Evolutionary conservation across 768 basidiomycete species (phyloP).

Genomic region (Kwoniella sp.): DNA sequence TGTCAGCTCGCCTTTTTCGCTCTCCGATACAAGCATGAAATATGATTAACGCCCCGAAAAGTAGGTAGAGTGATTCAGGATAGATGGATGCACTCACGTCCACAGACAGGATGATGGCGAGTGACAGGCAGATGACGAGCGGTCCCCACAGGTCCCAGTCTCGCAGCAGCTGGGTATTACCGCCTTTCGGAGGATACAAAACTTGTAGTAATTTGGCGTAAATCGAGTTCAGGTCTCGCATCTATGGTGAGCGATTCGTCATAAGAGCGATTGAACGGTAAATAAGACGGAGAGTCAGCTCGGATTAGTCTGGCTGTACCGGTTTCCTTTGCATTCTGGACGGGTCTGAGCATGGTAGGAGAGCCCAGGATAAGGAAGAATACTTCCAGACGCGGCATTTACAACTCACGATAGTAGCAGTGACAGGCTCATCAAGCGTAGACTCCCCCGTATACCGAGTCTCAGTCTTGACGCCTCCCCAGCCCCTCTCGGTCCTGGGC

Average conservation of each 20-base stretch:
- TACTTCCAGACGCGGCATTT: not conserved
- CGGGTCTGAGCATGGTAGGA: too few species aligned
- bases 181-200: slow-evolving; percentile 74
- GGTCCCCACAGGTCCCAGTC: slow-evolving; percentile 99
- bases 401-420: slow-evolving; percentile 76
- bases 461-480: slow-evolving; percentile 83
- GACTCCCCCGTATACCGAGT: slow-evolving; percentile 82
- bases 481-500: slow-evolving; percentile 32
- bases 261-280: too few species aligned
- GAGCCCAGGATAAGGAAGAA: too few species aligned
- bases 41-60: slow-evolving; percentile 60
- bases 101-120: slow-evolving; percentile 44
- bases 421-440: slow-evolving; percentile 89
- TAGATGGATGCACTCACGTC: slow-evolving; percentile 33
- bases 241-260: slow-evolving; percentile 65
- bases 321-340: too few species aligned
- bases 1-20: slow-evolving; percentile 1
- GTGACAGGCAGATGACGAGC: slow-evolving; percentile 61
- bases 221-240: slow-evolving; percentile 84
- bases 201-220: slow-evolving; percentile 93
- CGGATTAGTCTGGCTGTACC: not conserved
- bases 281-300: not conserved
- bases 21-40: not conserved
- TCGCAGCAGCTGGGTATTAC: slow-evolving; percentile 80
- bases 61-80: not conserved